phyloP scores from a whole-genome alignment of 176 grass and related monocot species.

The Sorghum bicolor region DNA sequence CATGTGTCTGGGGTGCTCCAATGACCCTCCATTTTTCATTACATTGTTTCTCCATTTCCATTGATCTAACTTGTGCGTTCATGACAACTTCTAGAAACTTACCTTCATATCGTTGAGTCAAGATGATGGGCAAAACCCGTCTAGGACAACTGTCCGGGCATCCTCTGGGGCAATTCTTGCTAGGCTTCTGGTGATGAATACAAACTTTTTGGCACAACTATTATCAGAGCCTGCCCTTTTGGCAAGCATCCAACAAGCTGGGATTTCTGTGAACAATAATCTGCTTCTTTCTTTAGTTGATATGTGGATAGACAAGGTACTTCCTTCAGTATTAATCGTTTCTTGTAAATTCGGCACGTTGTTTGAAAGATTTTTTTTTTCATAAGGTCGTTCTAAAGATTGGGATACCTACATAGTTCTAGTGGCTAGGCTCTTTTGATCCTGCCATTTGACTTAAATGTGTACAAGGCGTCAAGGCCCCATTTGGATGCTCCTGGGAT shows the following conservation, averaged over 20 bases:
- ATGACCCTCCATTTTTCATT: conserved; percentile 1
- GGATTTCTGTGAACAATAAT: conserved; percentile 75
- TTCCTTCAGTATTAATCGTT: conserved; percentile 1
- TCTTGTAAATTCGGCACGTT: background rate
- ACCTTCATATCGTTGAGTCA: conserved; percentile 78
- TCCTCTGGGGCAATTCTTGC: conserved; percentile 84
- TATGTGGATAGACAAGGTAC: conserved; percentile 94
- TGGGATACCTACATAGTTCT: background rate
- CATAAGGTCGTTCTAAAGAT: background rate
- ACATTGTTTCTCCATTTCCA: conserved; percentile 22
- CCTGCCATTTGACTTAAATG: background rate
- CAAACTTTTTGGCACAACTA: conserved; percentile 83
- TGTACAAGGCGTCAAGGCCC: background rate
- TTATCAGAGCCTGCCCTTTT: conserved; percentile 74
- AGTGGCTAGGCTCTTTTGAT: background rate
- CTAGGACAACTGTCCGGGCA: conserved; percentile 75
- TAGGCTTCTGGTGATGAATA: conserved; percentile 93
- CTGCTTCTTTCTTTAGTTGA: conserved; percentile 87
- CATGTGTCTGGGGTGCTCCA: conserved; percentile 7
- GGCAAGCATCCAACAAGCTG: conserved; percentile 67
- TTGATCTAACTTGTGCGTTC: conserved; percentile 23
- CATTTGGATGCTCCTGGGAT: no score
- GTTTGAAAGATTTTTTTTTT: background rate
- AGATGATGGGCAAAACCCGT: conserved; percentile 86
- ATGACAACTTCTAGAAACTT: conserved; percentile 68